A percentile compares a stretch with the other conserved stretches of the same genome.
Conservation (phyloP, 345 rosid species). For the Hibiscus syriacus region DNA sequence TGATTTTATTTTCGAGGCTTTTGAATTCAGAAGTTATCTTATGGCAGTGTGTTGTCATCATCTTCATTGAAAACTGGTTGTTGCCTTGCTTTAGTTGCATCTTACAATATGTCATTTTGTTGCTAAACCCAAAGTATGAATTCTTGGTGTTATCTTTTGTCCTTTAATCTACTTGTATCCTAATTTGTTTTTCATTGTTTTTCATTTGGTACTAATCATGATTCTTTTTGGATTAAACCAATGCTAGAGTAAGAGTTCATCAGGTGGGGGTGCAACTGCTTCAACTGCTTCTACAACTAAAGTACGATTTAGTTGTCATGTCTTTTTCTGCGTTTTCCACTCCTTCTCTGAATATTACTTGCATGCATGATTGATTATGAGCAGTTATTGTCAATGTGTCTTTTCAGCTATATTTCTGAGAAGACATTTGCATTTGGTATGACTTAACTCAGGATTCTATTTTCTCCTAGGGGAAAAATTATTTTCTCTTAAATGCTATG, state of each 20-base stretch:
- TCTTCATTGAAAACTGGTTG: not conserved
- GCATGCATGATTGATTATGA: not conserved
- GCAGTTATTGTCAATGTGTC: not conserved
- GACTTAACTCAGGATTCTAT: not conserved
- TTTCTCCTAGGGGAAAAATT: not conserved
- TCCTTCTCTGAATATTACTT: not conserved
- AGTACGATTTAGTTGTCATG: constrained; percentile 19
- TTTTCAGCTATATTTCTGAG: not conserved
- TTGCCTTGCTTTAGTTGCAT: not conserved
- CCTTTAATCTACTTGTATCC: not conserved
- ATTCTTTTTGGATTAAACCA: constrained; percentile 4
- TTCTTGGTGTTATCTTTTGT: not conserved
- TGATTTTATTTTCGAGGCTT: not conserved
- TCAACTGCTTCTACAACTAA: constrained; percentile 36
- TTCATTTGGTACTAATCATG: not conserved
- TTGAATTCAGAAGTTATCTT: not conserved
- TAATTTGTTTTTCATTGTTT: not conserved
- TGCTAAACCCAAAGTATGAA: not conserved
- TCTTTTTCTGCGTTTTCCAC: not conserved
- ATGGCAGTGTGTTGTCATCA: not conserved
- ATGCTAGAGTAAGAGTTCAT: constrained; percentile 38
- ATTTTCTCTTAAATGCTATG: not conserved
- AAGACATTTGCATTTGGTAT: not conserved
- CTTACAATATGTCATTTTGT: not conserved
- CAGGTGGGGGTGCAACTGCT: constrained; percentile 44